Base-by-base conservation (phyloP, 2,329 filamentous ascomycete genomes). In the Pseudopithomyces chartarum region DNA sequence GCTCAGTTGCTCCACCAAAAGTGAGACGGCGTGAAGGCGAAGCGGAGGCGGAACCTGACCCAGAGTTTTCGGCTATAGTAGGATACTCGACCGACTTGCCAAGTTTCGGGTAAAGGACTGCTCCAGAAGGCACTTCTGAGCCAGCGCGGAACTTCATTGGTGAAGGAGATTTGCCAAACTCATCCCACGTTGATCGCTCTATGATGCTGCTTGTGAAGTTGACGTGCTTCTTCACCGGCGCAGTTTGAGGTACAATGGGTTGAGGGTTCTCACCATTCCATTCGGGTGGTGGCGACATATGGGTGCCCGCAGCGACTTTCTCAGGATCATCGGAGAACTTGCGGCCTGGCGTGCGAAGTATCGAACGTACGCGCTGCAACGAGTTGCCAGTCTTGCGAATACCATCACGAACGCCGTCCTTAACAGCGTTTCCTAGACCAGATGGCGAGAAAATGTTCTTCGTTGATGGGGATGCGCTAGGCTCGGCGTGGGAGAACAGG, bases 151-250 rank as follows among this genome's bases (percentile, higher is more conserved):
- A 60, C 59, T 74, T 74, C 61, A 73, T 68, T 1, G 72, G 74
- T 10, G 73, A 74, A 11, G 71, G 72, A 29, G 72, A 74, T 50
- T 73, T 70, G 57, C 64, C 64, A 38, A 71, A 40, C 38, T 72
- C 73, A 17, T 74, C 69, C 17, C 65, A 59, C 20, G 72, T 63
- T 10, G 67, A 56, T 57, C 73, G 65, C 71, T 78, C 62, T 62
- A 90, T 84, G 34, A 88, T 87, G 58, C 86, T 87, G 0, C 88
- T 88, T 0, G 90, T 92, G 68, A 96, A 97, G 49, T 90, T 87
- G 34, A 96, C 91, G 54, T 85, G 88, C 79, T 96, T 96, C 74
- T 87, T 90, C 22, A 87, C 84, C 32, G 87, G 87, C 7, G 89
- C 90, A 1, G 89, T 91, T 5, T 86, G 87, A 53, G 86, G 77